Evolutionary conservation across 345 rosid genomes (phyloP), one percentile per base, ranked within the genome.

Genomic region (Corymbia maculata): DNA sequence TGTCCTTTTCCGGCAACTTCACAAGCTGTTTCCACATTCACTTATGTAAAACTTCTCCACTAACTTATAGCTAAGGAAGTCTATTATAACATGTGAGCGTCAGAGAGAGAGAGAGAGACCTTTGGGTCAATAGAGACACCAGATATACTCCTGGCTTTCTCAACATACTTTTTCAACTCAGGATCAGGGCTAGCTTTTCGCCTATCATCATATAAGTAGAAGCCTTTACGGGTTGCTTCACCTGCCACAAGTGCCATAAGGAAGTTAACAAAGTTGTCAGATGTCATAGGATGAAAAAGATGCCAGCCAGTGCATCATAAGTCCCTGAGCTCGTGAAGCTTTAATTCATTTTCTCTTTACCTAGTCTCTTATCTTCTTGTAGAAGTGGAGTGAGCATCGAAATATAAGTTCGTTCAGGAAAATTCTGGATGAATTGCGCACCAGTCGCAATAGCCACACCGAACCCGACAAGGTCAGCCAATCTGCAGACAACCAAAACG

Each of bases 301-400:
- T 94, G 97, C 51, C 94, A 96, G 52, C 92, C 93, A 86, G 98
- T 93, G 91, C 94, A 93, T 87, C 98, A 96, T 90, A 89, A 93
- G 88, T 93, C 95, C 88, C 93, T 93, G 87, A 96, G 96, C 90
- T 93, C 51, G 88, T 93, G 96, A 93, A 96, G 95, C 51, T 97
- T 97, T 9, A 85, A 90, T 95, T 93, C 51, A 93, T 91, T 85
- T 97, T 92, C 86, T 90, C 86, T 93, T 94, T 97, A 96, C 99
- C 99, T 87, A 93, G 92, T 95, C 99, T 94, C 91, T 96, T 97
- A 90, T 97, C 99, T 92, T 98, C 99, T 91, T 93, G 99, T 97
- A 98, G 89, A 30, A 96, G 88, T 51, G 98, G 97, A 89, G 95
- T 88, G 51, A 98, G 91, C 99, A 97, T 93, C 51, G 99, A 97